phyloP scores from a whole-genome alignment of 768 basidiomycete species.

The Clavaria fumosa region DNA sequence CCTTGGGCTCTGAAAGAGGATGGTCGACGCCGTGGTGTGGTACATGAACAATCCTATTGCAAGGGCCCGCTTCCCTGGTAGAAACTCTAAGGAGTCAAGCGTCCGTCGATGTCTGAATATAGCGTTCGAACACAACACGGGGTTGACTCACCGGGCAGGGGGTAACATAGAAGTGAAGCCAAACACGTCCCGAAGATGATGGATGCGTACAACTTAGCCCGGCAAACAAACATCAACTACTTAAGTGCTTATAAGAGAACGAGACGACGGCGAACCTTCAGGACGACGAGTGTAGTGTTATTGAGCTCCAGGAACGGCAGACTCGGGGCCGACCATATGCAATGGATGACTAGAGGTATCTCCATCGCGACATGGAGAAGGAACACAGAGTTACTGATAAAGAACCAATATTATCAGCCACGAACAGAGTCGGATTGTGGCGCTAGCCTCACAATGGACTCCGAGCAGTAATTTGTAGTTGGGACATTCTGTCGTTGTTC shows the following conservation, averaged over 20 bases:
- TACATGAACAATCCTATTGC: slow-evolving; percentile 66
- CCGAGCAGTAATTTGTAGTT: slow-evolving; percentile 14
- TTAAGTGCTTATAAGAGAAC: background rate
- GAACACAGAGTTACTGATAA: too few species aligned
- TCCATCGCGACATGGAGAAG: slow-evolving; percentile 70
- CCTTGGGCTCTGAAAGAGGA: slow-evolving; percentile 61
- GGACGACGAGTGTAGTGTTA: slow-evolving; percentile 62
- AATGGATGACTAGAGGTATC: slow-evolving; percentile 63
- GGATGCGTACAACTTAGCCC: slow-evolving; percentile 48
- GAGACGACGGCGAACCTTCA: slow-evolving; percentile 39
- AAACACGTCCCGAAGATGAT: slow-evolving; percentile 46
- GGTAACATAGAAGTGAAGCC: slow-evolving; percentile 43
- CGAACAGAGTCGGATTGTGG: background rate
- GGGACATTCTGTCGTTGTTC: slow-evolving; percentile 9
- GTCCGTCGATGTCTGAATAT: too few species aligned
- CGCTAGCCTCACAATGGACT: slow-evolving; percentile 26
- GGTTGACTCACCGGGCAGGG: slow-evolving; percentile 49
- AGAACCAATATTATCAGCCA: too few species aligned
- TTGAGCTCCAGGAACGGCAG: slow-evolving; percentile 70
- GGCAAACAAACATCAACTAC: background rate
- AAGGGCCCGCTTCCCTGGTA: slow-evolving; percentile 74
- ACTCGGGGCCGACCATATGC: slow-evolving; percentile 42
- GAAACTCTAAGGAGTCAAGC: too few species aligned
- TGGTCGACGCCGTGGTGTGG: slow-evolving; percentile 55
- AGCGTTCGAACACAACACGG: background rate